Conservation (phyloP, 176 grass and related monocot genomes). For the Saccharum spontaneum region DNA sequence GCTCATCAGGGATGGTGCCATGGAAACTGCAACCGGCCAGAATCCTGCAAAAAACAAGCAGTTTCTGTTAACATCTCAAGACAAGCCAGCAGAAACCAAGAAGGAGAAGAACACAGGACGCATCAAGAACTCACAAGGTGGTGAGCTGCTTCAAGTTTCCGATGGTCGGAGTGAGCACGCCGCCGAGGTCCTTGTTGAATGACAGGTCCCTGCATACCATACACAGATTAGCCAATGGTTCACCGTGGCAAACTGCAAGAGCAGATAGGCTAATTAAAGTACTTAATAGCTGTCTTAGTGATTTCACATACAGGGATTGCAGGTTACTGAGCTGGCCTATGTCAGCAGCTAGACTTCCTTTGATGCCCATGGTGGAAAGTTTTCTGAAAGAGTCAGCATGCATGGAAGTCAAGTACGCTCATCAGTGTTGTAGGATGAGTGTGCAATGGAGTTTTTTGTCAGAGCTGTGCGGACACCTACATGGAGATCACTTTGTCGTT, state of each 20-base stretch:
- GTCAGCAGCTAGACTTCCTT: constrained; percentile 63
- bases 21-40: constrained; percentile 77
- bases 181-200: constrained; percentile 61
- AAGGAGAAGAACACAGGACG: background rate
- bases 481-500: constrained; percentile 60
- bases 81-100: background rate
- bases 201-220: constrained; percentile 73
- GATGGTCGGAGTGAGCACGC: constrained; percentile 57
- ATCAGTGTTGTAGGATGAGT: background rate
- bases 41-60: constrained; percentile 60
- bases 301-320: constrained; percentile 62
- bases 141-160: constrained; percentile 80
- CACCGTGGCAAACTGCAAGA: constrained; percentile 3
- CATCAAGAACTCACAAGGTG: constrained; percentile 56
- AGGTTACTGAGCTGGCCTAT: constrained; percentile 72
- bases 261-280: background rate
- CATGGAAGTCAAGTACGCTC: background rate
- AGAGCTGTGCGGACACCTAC: constrained; percentile 39
- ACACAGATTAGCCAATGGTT: constrained; percentile 4
- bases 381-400: constrained; percentile 55
- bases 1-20: constrained; percentile 67
- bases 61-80: background rate
- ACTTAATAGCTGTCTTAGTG: background rate
- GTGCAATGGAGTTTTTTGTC: background rate
- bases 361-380: constrained; percentile 82